Percentiles rank a stretch among this genome's conserved stretches.
phyloP scores from a whole-genome alignment of 805 yeast species.

The Blastobotrys muscicola region DNA sequence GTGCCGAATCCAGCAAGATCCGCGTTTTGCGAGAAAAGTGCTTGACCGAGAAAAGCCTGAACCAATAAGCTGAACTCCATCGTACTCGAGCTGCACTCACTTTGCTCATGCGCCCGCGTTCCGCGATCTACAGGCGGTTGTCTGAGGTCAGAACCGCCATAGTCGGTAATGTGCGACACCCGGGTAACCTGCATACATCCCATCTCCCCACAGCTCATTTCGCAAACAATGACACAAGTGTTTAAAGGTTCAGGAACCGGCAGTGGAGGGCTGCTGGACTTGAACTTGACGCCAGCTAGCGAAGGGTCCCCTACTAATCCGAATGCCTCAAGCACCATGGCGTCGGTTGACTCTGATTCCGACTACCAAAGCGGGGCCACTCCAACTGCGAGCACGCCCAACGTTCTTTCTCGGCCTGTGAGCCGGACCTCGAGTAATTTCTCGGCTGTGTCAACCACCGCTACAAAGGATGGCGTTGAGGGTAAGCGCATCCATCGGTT shows the following conservation, averaged over 20 bases:
- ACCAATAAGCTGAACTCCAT: too few species aligned
- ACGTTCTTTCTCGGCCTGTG: constrained; percentile 41
- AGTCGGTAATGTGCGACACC: neutral
- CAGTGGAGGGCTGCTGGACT: neutral
- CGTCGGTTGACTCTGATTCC: constrained; percentile 21
- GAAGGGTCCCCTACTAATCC: too few species aligned
- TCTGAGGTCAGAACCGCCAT: neutral
- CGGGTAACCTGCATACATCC: neutral
- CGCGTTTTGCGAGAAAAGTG: too few species aligned
- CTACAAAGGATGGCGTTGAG: constrained; percentile 66
- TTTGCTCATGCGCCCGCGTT: too few species aligned
- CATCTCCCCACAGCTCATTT: neutral
- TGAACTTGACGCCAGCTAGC: too few species aligned
- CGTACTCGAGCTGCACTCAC: too few species aligned
- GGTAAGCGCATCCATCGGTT: constrained; percentile 46
- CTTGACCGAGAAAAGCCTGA: too few species aligned
- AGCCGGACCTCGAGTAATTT: constrained; percentile 50
- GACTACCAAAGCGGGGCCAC: constrained; percentile 16
- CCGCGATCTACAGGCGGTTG: too few species aligned
- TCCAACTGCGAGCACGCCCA: neutral
- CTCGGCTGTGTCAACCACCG: constrained; percentile 54
- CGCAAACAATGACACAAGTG: neutral
- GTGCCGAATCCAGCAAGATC: neutral
- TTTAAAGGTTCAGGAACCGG: neutral
- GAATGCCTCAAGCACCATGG: constrained; percentile 16